Evolutionary conservation across 345 rosid genomes (phyloP), one percentile per base, ranked within the genome.

Genomic region (Physaria fendleri): DNA sequence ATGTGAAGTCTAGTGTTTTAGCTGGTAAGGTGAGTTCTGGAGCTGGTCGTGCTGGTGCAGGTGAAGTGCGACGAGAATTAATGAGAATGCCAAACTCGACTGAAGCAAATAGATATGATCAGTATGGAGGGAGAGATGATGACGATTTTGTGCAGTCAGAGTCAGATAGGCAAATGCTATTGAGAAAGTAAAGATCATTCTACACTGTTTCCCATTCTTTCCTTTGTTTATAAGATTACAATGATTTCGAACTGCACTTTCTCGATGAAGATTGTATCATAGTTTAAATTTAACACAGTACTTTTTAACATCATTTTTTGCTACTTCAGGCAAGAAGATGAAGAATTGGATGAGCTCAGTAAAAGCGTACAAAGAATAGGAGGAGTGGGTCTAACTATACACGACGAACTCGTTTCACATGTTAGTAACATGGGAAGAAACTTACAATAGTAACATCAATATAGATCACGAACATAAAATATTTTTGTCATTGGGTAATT

Each of bases 301-400:
- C 12, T 45, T 56, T 40, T 30, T 56, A 24, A 47, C 44, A 46
- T 34, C 5, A n/a, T 30, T 16, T 43, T n/a, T 30, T 12, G n/a
- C 52, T 37, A 32, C 23, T 56, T 64, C 57, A 93, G 99, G 85
- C 90, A 82, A 75, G 97, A 93, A 60, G 97, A 93, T 39, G 94
- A 93, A 65, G 99, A 93, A 74, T 72, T 93, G 79, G 99, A 93
- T 65, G 94, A 87, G 71, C 88, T 93, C 9, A 93, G 99, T 72
- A 81, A 76, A 18, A 93, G 96, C 48, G 96, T 93, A 68, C 78
- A 82, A 79, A 81, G 96, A 67, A 83, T 89, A 47, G 99, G 99
- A 32, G 90, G 90, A 48, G 95, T 93, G 61, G 97, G 99, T 47
- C 92, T 89, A 44, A 93, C 97, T 42, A 94, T 94, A 74, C 97